Evolutionary conservation across 192 early-diverging fungal genomes (phyloP), one percentile per base, ranked within the genome.

Genomic region (Allomyces javanicus): DNA sequence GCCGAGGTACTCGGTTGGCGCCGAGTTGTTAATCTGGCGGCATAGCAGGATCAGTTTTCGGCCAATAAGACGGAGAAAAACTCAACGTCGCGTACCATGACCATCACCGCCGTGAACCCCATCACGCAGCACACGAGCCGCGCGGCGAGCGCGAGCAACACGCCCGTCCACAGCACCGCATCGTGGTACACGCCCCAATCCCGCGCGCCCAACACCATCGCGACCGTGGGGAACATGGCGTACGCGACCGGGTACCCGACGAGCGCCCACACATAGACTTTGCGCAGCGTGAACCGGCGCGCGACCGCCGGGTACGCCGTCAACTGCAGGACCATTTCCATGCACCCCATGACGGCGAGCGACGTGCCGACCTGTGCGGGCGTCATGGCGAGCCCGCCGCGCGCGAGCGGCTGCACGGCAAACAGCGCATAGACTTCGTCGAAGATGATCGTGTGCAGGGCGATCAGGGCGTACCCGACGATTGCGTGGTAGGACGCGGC

Each of bases 351-450:
- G 21, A 70, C 25, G 3, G 79, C 74, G 25, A 82, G 61, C 62
- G 71, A 66, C 24, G 69, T 72, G 33, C 77, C 77, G 1, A 82
- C 69, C 63, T 79, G 71, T 0, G 63, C 70, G 3, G 79, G 67
- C 19, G 50, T 67, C 69, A 70, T 73, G 9, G 77, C 77, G 5
- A 83, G 62, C 14, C 81, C 81, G 67, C 79, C 75, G 25, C 71
- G 71, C 19, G 44, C 33, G 33, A 75, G 17, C 9, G 67, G 68
- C 21, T 76, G 72, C 0, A 77, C 78, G 0, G 73, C 71, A 24
- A 69, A 80, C 19, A 80, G 65, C 17, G 70, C 68, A 64, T 72
- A 77, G 9, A 83, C 69, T 67, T 81, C 81, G 62, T 83, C 81
- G 64, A 79, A 79, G 1, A 79, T 58, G 45, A 76, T 79, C 11